Evolutionary conservation across 2,329 filamentous ascomycete genomes (phyloP), one percentile per base, ranked within the genome.

Genomic region (Xylaria arbuscula): DNA sequence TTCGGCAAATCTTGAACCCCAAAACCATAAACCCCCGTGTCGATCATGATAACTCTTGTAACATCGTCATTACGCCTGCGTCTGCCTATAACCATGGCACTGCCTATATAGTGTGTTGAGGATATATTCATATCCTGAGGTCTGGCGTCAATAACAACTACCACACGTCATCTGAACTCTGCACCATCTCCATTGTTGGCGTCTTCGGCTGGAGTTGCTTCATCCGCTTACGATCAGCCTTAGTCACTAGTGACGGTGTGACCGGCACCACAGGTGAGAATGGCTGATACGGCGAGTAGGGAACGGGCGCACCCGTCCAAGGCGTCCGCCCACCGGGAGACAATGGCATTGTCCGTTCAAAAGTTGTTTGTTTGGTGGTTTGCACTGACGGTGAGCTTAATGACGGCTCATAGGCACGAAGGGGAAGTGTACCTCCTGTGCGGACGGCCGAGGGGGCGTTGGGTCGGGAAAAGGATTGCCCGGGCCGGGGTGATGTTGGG

Each of bases 281-380:
- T 0, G 92, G 92, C 82, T 94, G 92, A 73, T 94, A 95, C 0
- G 92, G 91, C 64, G 88, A 89, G 79, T 94, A 94, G 1, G 92
- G 92, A 24, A 90, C 86, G 1, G 88, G 85, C 24, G 83, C 84
- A 4, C 87, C 88, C 1, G 86, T 89, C 77, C 83, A 87, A 0
- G 91, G 92, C 2, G 89, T 91, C 54, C 86, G 87, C 28, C 88
- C 83, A 0, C 86, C 87, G 0, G 80, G 80, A 2, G 89, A 89
- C 2, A 87, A 88, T 64, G 87, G 75, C 1, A 87, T 86, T 0
- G 80, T 82, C 38, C 89, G 83, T 74, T 90, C 88, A 70, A 91
- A 87, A 1, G 89, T 86, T 0, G 89, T 91, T 77, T 90, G 88
- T 81, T 89, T 90, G 34, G 87, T 88, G 3, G 82, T 85, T 61